Conservation (phyloP, 208 protist genomes). For the Trypanosoma grayi region DNA sequence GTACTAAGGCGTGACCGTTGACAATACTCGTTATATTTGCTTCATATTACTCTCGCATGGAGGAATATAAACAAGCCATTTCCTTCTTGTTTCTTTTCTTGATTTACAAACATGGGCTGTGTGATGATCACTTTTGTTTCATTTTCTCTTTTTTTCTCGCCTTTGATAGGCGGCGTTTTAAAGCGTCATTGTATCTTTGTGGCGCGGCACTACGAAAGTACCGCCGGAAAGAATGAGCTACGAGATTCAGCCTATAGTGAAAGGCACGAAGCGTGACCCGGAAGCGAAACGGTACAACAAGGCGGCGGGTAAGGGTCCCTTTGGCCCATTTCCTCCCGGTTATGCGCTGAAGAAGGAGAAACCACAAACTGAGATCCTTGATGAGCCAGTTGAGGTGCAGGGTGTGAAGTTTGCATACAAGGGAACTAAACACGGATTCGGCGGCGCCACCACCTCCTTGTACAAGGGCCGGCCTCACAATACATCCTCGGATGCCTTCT, state of each 20-base stretch:
- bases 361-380: conserved; percentile 3
- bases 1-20: background rate
- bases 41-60: background rate
- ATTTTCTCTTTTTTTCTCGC: background rate
- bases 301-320: conserved; percentile 75
- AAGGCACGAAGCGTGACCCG: conserved; percentile 88
- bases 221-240: conserved; percentile 60
- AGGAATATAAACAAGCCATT: background rate
- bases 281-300: conserved; percentile 74
- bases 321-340: conserved; percentile 72
- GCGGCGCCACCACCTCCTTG: conserved; percentile 86
- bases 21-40: background rate
- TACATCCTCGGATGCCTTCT: conserved; percentile 63
- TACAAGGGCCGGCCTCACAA: conserved; percentile 77
- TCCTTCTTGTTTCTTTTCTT: background rate
- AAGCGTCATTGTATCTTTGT: background rate
- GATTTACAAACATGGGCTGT: too few species aligned
- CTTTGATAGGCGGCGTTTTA: background rate
- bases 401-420: conserved; percentile 67
- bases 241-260: conserved; percentile 86
- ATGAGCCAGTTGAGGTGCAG: conserved; percentile 18
- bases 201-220: background rate
- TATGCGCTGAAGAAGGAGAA: conserved; percentile 44
- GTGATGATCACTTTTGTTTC: too few species aligned
- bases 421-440: conserved; percentile 70